These are phyloP conservation scores for Quercus ilex DNA, from an alignment of 306 rosid genomes.

Conservation along the genomic window DNA sequence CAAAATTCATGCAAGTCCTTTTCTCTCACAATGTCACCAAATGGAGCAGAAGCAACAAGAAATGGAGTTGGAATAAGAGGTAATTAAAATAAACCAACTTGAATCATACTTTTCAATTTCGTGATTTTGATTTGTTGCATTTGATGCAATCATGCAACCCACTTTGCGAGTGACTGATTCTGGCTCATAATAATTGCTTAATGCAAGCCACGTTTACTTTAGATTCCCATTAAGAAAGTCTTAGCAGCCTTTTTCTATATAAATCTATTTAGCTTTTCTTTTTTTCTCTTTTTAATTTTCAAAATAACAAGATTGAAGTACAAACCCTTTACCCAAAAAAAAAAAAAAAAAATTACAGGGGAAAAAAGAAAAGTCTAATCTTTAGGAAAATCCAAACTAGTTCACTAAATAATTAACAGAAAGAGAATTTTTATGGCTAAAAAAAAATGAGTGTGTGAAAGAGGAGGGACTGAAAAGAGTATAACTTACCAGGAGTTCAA, in stretches of 20 bases:
- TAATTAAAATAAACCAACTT: neutral
- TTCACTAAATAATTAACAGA: neutral
- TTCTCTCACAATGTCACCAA: neutral
- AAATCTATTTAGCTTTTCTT: neutral
- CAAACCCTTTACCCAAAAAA: neutral
- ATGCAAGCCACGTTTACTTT: slow-evolving; percentile 28
- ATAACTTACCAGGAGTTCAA: slow-evolving; percentile 74
- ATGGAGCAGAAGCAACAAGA: slow-evolving; percentile 17
- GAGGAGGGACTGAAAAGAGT: neutral
- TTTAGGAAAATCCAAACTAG: neutral
- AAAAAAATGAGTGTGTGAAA: neutral
- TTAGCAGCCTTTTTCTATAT: neutral
- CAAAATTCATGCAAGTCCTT: neutral
- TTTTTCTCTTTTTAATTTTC: neutral
- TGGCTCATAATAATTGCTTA: slow-evolving; percentile 19
- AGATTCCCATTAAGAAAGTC: slow-evolving; percentile 21
- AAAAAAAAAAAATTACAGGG: neutral
- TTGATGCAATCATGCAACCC: slow-evolving; percentile 20
- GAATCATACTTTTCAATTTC: neutral
- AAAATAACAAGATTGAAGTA: neutral
- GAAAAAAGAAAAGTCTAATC: neutral
- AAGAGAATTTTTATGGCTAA: neutral
- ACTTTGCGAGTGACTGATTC: slow-evolving; percentile 21
- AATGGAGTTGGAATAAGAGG: slow-evolving; percentile 11
- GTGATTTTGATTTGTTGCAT: slow-evolving; percentile 3